A percentile compares a stretch with the other conserved stretches of the same genome.
Evolutionary conservation across 768 basidiomycete species (phyloP).

Genomic region (Megacollybia marginata): DNA sequence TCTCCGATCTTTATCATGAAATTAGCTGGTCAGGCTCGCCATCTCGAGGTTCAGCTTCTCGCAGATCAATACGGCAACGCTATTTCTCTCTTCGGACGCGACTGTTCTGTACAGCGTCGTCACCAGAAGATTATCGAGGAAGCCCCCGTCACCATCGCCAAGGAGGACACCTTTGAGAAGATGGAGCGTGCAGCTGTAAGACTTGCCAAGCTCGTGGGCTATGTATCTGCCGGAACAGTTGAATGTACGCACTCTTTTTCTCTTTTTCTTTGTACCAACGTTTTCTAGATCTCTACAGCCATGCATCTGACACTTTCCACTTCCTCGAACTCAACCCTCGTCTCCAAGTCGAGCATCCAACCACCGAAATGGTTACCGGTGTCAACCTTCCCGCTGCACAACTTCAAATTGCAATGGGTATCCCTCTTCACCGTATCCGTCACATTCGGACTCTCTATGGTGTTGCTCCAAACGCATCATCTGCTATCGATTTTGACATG

Average conservation of each 20-base stretch:
- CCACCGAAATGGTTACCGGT: slow-evolving; percentile 99
- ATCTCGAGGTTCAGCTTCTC: slow-evolving; percentile 95
- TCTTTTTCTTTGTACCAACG: slow-evolving; percentile 4
- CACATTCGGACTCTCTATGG: slow-evolving; percentile 96
- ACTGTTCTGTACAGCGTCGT: slow-evolving; percentile 97
- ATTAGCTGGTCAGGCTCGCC: slow-evolving; percentile 94
- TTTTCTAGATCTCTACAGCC: slow-evolving; percentile 82
- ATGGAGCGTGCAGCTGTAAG: slow-evolving; percentile 99
- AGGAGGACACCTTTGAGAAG: slow-evolving; percentile 83
- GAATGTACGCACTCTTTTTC: slow-evolving; percentile 58
- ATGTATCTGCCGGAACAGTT: slow-evolving; percentile 97
- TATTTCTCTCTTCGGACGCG: slow-evolving; percentile 97
- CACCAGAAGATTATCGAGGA: slow-evolving; percentile 99
- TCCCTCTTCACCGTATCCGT: slow-evolving; percentile 90
- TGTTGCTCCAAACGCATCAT: slow-evolving; percentile 79
- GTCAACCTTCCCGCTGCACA: slow-evolving; percentile 98
- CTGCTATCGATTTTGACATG: slow-evolving; percentile 97
- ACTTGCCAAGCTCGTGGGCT: slow-evolving; percentile 96
- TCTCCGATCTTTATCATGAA: slow-evolving; percentile 99
- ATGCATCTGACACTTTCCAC: slow-evolving; percentile 88
- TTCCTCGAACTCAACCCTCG: slow-evolving; percentile 99
- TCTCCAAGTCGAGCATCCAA: slow-evolving; percentile 99
- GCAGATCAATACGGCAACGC: slow-evolving; percentile 99
- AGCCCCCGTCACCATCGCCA: slow-evolving; percentile 96
- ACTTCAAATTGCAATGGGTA: slow-evolving; percentile 96